Conservation (phyloP, 2,329 filamentous ascomycete genomes). For the Aspergillus sp. region DNA sequence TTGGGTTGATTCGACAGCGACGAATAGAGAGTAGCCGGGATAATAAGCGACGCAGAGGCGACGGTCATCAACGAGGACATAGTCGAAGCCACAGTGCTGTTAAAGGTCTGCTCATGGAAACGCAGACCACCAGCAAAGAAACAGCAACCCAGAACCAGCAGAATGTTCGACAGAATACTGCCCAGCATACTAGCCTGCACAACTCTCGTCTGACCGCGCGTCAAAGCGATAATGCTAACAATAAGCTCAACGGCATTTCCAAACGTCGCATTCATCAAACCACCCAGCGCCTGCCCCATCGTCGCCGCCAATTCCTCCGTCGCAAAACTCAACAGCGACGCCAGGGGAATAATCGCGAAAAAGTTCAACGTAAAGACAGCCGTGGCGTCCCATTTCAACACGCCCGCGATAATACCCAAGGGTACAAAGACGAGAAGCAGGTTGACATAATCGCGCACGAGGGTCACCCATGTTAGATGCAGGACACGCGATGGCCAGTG, state of each 20-base stretch:
- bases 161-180: slow-evolving; percentile 87
- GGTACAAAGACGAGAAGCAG: slow-evolving; percentile 59
- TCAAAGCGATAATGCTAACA: slow-evolving; percentile 79
- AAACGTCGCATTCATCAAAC: slow-evolving; percentile 60
- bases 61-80: slow-evolving; percentile 66
- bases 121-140: slow-evolving; percentile 68
- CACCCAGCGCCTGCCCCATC: slow-evolving; percentile 56
- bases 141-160: slow-evolving; percentile 77
- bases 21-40: slow-evolving; percentile 68
- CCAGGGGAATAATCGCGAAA: slow-evolving; percentile 57
- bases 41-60: slow-evolving; percentile 69
- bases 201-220: slow-evolving; percentile 79
- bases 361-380: slow-evolving; percentile 59
- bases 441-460: slow-evolving; percentile 51
- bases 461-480: slow-evolving; percentile 38
- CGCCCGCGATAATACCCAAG: slow-evolving; percentile 55
- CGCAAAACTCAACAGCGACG: slow-evolving; percentile 56
- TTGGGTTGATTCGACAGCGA: slow-evolving; percentile 44
- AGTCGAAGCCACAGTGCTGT: slow-evolving; percentile 44
- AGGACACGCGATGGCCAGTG: slow-evolving; percentile 33
- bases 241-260: slow-evolving; percentile 61
- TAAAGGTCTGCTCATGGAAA: slow-evolving; percentile 60
- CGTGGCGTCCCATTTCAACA: slow-evolving; percentile 52
- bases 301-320: slow-evolving; percentile 57
- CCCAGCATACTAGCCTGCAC: slow-evolving; percentile 98